Conservation (phyloP, 2,329 filamentous ascomycete genomes). For the Westerdykella sp. region DNA sequence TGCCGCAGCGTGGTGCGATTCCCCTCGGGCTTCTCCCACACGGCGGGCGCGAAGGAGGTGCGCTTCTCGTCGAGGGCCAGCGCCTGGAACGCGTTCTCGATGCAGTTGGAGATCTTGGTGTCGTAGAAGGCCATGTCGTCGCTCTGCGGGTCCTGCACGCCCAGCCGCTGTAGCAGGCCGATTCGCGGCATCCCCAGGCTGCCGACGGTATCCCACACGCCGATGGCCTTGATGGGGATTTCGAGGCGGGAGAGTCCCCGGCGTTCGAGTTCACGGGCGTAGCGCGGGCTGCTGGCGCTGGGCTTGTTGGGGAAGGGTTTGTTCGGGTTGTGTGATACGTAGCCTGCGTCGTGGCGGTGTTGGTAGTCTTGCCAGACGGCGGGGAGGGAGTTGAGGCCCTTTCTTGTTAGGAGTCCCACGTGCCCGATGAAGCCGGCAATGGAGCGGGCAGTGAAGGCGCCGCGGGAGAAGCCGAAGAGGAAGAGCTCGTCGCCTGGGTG, state of each 20-base stretch:
- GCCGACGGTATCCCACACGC: conserved; percentile 47
- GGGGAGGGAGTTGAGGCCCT: conserved; percentile 40
- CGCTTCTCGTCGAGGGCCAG: conserved; percentile 51
- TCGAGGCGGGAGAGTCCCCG: conserved; percentile 29
- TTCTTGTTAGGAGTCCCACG: conserved; percentile 45
- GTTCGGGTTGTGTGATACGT: conserved; percentile 42
- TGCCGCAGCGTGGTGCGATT: conserved; percentile 45
- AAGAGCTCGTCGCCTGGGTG: conserved; percentile 46
- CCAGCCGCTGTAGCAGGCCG: conserved; percentile 33
- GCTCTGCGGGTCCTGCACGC: conserved; percentile 31
- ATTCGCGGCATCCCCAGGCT: conserved; percentile 44
- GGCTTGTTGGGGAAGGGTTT: conserved; percentile 45
- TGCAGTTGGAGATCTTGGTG: conserved; percentile 38
- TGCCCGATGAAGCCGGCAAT: conserved; percentile 41
- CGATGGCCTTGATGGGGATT: conserved; percentile 40
- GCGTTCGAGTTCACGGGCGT: conserved; percentile 38
- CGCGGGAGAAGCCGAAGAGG: conserved; percentile 43
- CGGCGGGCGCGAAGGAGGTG: conserved; percentile 46
- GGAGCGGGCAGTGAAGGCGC: conserved; percentile 42
- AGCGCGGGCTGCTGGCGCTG: conserved; percentile 38
- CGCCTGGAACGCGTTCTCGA: conserved; percentile 52
- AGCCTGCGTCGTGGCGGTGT: conserved; percentile 39
- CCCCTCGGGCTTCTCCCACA: conserved; percentile 47
- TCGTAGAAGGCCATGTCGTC: conserved; percentile 44
- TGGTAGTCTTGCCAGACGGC: conserved; percentile 45